Percentiles rank a stretch among this genome's conserved stretches.
These are phyloP conservation scores for Maudiozyma turicensis DNA, from an alignment of 805 yeast species.

Conservation along the genomic window DNA sequence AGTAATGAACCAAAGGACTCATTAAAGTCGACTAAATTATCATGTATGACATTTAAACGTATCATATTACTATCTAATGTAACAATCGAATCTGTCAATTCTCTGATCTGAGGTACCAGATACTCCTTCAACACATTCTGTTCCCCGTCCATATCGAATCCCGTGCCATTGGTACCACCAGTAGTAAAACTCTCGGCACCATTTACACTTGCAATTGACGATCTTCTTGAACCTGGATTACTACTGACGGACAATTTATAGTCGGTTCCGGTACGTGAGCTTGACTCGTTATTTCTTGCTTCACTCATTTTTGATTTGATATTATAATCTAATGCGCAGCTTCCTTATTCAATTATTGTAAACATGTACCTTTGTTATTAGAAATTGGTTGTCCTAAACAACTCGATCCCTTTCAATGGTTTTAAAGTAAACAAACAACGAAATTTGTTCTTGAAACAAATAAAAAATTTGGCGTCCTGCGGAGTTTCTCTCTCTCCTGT, in stretches of 20 bases:
- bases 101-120: conserved; percentile 34
- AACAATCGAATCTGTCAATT: conserved; percentile 39
- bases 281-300: neutral
- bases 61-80: conserved; percentile 52
- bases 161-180: conserved; percentile 2
- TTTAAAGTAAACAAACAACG: too few relatives aligned
- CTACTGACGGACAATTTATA: conserved; percentile 34
- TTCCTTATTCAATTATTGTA: too few relatives aligned
- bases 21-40: conserved; percentile 54
- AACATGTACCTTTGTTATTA: too few relatives aligned
- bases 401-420: too few relatives aligned
- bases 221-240: conserved; percentile 28
- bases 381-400: too few relatives aligned
- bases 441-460: too few relatives aligned
- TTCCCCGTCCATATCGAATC: conserved; percentile 4
- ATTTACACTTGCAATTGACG: conserved; percentile 20
- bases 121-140: conserved; percentile 27
- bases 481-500: too few relatives aligned
- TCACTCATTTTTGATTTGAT: neutral
- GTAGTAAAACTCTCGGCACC: conserved; percentile 2
- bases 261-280: conserved; percentile 18
- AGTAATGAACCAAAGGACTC: conserved; percentile 70
- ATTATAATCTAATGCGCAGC: too few relatives aligned
- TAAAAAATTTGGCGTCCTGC: too few relatives aligned
- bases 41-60: conserved; percentile 50